Conservation (phyloP, 2,329 filamentous ascomycete species). For the Fusarium compactum region DNA sequence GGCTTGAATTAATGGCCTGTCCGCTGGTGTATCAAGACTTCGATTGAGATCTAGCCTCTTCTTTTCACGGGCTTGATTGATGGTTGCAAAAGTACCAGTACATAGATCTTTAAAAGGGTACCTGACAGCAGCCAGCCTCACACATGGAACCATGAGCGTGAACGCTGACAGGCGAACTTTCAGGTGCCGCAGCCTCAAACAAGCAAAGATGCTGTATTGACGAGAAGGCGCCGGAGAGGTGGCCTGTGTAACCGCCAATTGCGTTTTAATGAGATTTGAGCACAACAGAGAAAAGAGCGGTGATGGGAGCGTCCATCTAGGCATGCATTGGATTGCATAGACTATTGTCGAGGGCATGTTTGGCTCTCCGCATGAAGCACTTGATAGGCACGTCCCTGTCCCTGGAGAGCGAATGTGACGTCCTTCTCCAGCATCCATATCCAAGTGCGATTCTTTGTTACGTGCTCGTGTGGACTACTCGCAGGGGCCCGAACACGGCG, state of each 20-base stretch:
- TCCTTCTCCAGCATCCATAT: constrained; percentile 37
- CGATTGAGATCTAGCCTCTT: constrained; percentile 19
- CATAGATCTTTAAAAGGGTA: constrained; percentile 14
- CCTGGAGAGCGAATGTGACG: constrained; percentile 35
- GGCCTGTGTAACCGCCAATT: constrained; percentile 19
- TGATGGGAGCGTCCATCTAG: constrained; percentile 17
- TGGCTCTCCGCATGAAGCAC: constrained; percentile 33
- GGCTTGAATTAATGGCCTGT: constrained; percentile 35
- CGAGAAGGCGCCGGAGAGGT: constrained; percentile 8
- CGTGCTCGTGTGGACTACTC: constrained; percentile 44
- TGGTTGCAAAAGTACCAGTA: constrained; percentile 36
- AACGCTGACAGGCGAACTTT: constrained; percentile 27
- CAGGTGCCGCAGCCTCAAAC: constrained; percentile 31
- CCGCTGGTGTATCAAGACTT: constrained; percentile 40
- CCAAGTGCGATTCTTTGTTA: constrained; percentile 39
- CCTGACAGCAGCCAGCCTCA: constrained; percentile 30
- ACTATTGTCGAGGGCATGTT: constrained; percentile 12
- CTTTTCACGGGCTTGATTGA: background rate
- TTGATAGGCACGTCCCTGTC: constrained; percentile 30
- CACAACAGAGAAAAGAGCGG: constrained; percentile 34
- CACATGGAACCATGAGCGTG: constrained; percentile 12
- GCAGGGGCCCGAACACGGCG: constrained; percentile 39
- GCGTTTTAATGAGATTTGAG: constrained; percentile 2
- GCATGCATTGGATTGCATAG: constrained; percentile 9
- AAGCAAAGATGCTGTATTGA: constrained; percentile 25